Evolutionary conservation across 257 asterid genomes (phyloP).

Genomic region (Plantago ovata): DNA sequence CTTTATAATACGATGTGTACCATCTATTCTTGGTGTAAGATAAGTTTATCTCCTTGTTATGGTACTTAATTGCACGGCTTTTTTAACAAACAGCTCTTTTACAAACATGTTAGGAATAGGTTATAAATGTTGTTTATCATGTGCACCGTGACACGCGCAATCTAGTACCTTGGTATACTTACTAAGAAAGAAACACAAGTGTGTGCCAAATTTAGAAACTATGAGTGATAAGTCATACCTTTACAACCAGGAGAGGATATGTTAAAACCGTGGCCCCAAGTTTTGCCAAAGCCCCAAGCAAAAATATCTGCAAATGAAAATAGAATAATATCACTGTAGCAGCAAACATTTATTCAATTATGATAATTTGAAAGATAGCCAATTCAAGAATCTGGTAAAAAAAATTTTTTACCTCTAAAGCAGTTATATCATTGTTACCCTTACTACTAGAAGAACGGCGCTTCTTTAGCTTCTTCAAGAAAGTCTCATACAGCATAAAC

Average conservation of each 20-base stretch:
- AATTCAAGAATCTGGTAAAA: constrained; percentile 12
- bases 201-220: neutral
- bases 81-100: too few species aligned
- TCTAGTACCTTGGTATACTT: too few species aligned
- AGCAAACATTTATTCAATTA: neutral
- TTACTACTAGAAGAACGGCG: constrained; percentile 45
- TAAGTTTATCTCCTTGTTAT: too few species aligned
- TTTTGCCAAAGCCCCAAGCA: constrained; percentile 98
- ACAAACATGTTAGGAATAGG: too few species aligned
- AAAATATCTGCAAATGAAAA: constrained; percentile 52
- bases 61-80: too few species aligned
- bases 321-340: too few species aligned
- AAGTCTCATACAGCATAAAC: constrained; percentile 92
- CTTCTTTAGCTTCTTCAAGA: constrained; percentile 74
- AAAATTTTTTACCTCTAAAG: constrained; percentile 69
- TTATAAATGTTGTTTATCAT: too few species aligned
- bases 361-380: constrained; percentile 3
- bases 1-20: too few species aligned
- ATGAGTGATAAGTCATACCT: constrained; percentile 42
- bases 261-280: constrained; percentile 97
- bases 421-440: constrained; percentile 56
- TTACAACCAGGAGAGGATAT: constrained; percentile 91
- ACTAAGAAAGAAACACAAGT: neutral
- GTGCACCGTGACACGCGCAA: too few species aligned
- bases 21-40: too few species aligned